Evolutionary conservation across 2,329 filamentous ascomycete genomes (phyloP).

Genomic region (Cytospora paraplurivora): DNA sequence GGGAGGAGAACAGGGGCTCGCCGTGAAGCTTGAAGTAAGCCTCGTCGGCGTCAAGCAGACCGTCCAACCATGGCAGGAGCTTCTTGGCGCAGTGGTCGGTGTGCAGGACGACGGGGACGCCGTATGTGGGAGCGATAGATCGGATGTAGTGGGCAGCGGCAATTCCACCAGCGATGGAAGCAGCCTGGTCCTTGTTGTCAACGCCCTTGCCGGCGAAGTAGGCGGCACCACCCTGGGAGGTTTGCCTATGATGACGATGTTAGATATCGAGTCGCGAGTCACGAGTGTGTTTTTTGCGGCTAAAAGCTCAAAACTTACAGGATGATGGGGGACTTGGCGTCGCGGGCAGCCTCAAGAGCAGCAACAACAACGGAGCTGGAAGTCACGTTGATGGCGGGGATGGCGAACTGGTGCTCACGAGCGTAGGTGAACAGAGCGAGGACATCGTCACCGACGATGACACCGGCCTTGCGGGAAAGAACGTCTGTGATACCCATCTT

Average conservation of each 20-base stretch:
- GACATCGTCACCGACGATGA: constrained; percentile 56
- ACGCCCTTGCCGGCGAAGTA: constrained; percentile 93
- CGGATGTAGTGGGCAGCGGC: constrained; percentile 94
- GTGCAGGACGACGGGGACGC: constrained; percentile 89
- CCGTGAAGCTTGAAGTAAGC: constrained; percentile 89
- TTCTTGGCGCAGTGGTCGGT: constrained; percentile 99
- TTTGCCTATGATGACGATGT: constrained; percentile 51
- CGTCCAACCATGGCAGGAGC: constrained; percentile 96
- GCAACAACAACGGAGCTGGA: constrained; percentile 79
- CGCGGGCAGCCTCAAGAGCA: constrained; percentile 90
- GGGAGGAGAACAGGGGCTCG: constrained; percentile 90
- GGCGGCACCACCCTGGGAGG: constrained; percentile 89
- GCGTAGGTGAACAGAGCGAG: constrained; percentile 81
- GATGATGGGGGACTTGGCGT: constrained; percentile 88
- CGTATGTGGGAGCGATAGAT: constrained; percentile 82
- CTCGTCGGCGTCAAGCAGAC: constrained; percentile 94
- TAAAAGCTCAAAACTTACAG: constrained; percentile 46
- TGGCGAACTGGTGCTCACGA: constrained; percentile 83
- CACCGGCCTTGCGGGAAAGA: constrained; percentile 65
- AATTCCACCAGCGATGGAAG: constrained; percentile 84
- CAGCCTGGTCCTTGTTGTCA: constrained; percentile 78
- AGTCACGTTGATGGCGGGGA: constrained; percentile 91
- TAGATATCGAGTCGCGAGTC: background rate
- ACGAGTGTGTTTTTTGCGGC: background rate
- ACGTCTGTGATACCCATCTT: constrained; percentile 52